phyloP scores from a whole-genome alignment of 2,329 filamentous ascomycete species.

The Ophiostoma perfectum region DNA sequence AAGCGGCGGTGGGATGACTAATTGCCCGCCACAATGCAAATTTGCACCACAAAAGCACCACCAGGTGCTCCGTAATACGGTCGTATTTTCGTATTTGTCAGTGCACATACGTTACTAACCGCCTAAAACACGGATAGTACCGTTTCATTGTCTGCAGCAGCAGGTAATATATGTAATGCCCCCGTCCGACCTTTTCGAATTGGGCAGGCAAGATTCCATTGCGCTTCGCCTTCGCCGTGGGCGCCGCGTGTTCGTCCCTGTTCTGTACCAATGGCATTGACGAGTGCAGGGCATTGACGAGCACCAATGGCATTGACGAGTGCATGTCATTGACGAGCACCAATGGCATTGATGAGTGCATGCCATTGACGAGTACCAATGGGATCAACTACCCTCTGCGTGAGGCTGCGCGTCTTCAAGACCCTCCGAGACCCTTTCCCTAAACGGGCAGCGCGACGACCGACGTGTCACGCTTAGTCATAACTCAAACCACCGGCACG shows the following conservation, averaged over 20 bases:
- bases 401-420: background rate
- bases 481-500: background rate
- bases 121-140: background rate
- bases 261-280: background rate
- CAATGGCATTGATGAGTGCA: background rate
- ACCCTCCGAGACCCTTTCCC: background rate
- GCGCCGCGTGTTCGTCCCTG: background rate
- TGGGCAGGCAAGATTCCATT: background rate
- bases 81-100: background rate
- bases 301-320: background rate
- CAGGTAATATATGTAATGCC: background rate
- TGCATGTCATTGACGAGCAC: background rate
- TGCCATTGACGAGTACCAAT: background rate
- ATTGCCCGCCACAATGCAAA: conserved; percentile 4
- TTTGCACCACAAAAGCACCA: background rate
- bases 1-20: conserved; percentile 17
- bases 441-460: background rate
- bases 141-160: background rate
- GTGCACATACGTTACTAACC: background rate
- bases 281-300: background rate
- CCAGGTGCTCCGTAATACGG: background rate
- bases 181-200: background rate
- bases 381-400: background rate
- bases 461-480: background rate
- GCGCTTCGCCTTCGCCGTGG: background rate